Percentiles rank a stretch among this genome's conserved stretches.
Conservation (phyloP, 2,329 filamentous ascomycete genomes). For the Ampelomyces quisqualis region DNA sequence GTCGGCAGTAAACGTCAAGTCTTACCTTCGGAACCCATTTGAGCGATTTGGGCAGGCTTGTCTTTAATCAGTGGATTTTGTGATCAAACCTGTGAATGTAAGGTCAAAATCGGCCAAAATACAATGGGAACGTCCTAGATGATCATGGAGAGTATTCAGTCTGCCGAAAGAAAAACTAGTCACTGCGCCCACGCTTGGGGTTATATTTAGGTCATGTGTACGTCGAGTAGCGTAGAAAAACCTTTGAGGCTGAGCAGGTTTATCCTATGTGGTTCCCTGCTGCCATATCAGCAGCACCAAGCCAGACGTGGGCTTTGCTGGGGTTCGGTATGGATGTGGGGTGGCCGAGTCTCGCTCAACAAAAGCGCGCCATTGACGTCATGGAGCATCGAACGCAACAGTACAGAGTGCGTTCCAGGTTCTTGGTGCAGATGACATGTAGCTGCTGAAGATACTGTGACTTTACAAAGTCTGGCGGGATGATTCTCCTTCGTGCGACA, state of each 20-base stretch:
- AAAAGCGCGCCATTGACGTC: constrained; percentile 30
- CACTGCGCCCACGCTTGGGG: background rate
- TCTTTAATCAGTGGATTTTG: background rate
- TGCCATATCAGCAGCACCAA: constrained; percentile 7
- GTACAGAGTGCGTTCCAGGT: too few relatives aligned
- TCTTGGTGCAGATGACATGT: too few relatives aligned
- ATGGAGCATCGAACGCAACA: constrained; percentile 16
- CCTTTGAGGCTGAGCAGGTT: constrained; percentile 19
- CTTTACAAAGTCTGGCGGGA: too few relatives aligned
- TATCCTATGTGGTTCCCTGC: constrained; percentile 16
- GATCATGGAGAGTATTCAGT: too few relatives aligned
- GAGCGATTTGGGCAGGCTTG: constrained; percentile 9
- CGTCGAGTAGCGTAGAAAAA: constrained; percentile 8
- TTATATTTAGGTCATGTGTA: constrained; percentile 10
- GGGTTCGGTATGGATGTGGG: constrained; percentile 9
- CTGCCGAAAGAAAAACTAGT: background rate
- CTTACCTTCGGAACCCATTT: constrained; percentile 35
- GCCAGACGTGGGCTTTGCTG: constrained; percentile 2
- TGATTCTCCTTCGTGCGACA: too few relatives aligned
- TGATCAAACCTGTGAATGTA: too few relatives aligned
- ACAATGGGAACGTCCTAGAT: too few relatives aligned
- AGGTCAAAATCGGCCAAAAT: too few relatives aligned
- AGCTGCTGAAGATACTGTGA: too few relatives aligned
- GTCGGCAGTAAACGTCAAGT: too few relatives aligned
- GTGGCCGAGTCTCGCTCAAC: constrained; percentile 22